Evolutionary conservation across 768 basidiomycete genomes (phyloP).

Genomic region (Rhizopogon roseolus): DNA sequence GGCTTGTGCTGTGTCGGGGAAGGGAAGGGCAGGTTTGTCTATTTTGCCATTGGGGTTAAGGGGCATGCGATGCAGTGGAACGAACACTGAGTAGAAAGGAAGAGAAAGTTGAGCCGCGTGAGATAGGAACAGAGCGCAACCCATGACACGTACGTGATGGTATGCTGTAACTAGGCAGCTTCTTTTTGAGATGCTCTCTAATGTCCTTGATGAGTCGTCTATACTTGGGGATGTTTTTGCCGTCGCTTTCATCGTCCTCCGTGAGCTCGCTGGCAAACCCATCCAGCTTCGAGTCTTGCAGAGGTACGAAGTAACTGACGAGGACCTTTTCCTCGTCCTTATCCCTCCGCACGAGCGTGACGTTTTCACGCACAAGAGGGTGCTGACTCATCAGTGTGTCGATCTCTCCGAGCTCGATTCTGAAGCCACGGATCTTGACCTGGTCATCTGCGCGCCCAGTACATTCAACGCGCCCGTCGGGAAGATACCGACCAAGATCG

Average conservation of each 20-base stretch:
- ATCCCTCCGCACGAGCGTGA: constrained; percentile 92
- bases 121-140: neutral
- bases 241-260: constrained; percentile 48
- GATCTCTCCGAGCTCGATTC: constrained; percentile 97
- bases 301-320: constrained; percentile 94
- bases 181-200: constrained; percentile 93
- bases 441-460: constrained; percentile 97
- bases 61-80: constrained; percentile 92
- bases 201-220: constrained; percentile 88
- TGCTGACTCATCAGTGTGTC: constrained; percentile 95
- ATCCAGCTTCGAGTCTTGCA: constrained; percentile 61
- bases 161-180: constrained; percentile 91
- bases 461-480: constrained; percentile 92
- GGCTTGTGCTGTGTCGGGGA: constrained; percentile 88
- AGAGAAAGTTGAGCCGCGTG: neutral
- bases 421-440: constrained; percentile 98
- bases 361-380: constrained; percentile 93
- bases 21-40: constrained; percentile 96
- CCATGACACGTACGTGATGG: constrained; percentile 64
- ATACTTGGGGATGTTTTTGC: constrained; percentile 80
- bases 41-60: constrained; percentile 99
- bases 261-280: constrained; percentile 67
- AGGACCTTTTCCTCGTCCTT: constrained; percentile 99
- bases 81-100: constrained; percentile 60
- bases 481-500: constrained; percentile 91